Base-by-base conservation (phyloP, 2,329 filamentous ascomycete species). In the Curvularia spicifera region DNA sequence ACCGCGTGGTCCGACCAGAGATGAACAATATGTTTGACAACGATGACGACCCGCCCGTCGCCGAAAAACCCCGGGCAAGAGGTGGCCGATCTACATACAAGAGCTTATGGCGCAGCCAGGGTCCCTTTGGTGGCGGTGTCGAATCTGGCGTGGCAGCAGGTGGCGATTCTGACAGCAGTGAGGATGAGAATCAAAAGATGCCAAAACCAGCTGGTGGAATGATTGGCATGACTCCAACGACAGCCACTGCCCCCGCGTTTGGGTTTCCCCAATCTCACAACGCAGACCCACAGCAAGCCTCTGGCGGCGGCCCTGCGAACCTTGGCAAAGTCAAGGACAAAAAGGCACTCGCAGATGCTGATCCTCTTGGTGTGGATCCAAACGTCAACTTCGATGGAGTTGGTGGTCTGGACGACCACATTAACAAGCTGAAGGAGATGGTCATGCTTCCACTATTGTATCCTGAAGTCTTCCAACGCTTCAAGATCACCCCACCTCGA, bases 361-460 rank as follows among this genome's bases (percentile, higher is more conserved):
- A 98, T 73, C 95, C 95, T 44, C 84, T 99, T 3, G 95, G 95
- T 9, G 93, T 99, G 33, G 93, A 98, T 72, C 82, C 94, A 72
- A 94, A 87, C 70, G 92, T 99, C 61, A 93, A 93, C 72, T 97
- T 99, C 75, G 94, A 91, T 76, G 91, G 93, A 65, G 93, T 99
- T 55, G 95, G 95, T 71, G 95, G 95, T 40, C 80, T 99, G 44
- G 89, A 96, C 74, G 89, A 91, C 35, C 94, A 98, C 73, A 97
- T 99, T 73, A 93, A 97, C 73, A 92, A 97, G 76, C 83, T 99
- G 61, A 98, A 99, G 78, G 95, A 99, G 79, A 99, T 99, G 95
- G 94, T 99, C 18, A 91, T 94, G 65, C 84, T 99, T 60, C 95
- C 95, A 2, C 81, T 99, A 20, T 85, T 98, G 5, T 99, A 99